Evolutionary conservation across 441 rosid genomes (phyloP).

Genomic region (Croton setiger): DNA sequence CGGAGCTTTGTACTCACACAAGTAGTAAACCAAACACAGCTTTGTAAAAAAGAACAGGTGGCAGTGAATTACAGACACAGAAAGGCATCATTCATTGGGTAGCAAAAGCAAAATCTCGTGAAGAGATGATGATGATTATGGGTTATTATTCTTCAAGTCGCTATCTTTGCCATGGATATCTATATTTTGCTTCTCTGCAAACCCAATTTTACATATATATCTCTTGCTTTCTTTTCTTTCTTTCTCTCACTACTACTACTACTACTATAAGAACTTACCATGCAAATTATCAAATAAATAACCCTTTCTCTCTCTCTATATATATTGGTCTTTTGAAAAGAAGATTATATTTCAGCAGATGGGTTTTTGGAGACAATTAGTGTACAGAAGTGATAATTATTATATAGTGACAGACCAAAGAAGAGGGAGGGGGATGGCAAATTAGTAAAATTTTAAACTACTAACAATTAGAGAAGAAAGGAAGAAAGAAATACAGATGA

Average conservation of each 20-base stretch:
- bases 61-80: conserved; percentile 43
- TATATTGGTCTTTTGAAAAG: conserved; percentile 22
- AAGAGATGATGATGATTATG: conserved; percentile 54
- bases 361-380: conserved; percentile 31
- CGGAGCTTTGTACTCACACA: conserved; percentile 35
- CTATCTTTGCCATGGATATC: conserved; percentile 53
- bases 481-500: conserved; percentile 18
- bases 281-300: conserved; percentile 37
- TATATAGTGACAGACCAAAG: conserved; percentile 41
- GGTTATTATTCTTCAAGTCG: conserved; percentile 75
- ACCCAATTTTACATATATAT: conserved; percentile 32
- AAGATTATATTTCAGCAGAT: conserved; percentile 20
- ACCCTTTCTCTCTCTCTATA: conserved; percentile 28
- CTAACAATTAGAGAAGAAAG: conserved; percentile 2
- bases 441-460: conserved; percentile 14
- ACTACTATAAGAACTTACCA: conserved; percentile 22
- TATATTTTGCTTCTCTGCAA: conserved; percentile 33
- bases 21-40: conserved; percentile 25
- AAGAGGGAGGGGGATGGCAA: conserved; percentile 23
- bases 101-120: conserved; percentile 52
- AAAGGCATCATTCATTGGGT: conserved; percentile 58
- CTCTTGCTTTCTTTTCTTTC: conserved; percentile 28
- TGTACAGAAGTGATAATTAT: conserved; percentile 54
- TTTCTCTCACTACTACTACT: conserved; percentile 15
- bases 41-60: conserved; percentile 34